phyloP scores from a whole-genome alignment of 441 rosid species.

The Bruguiera hainesii region DNA sequence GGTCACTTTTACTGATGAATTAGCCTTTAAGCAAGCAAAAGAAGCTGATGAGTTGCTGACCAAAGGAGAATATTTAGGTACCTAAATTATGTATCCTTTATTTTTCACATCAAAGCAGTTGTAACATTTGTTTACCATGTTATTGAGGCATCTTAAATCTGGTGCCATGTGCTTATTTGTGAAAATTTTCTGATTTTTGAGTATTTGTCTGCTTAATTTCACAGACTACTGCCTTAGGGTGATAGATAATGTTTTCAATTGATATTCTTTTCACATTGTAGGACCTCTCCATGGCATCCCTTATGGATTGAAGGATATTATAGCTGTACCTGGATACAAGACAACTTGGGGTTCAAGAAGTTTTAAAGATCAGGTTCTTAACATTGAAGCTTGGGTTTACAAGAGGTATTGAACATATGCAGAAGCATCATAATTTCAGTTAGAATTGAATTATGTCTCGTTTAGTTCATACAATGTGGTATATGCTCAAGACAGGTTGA shows the following conservation, averaged over 20 bases:
- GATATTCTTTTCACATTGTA: slow-evolving; percentile 11
- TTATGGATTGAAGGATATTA: slow-evolving; percentile 81
- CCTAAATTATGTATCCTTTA: not conserved
- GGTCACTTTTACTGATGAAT: slow-evolving; percentile 66
- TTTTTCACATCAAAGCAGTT: not conserved
- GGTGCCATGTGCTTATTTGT: not conserved
- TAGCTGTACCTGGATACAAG: slow-evolving; percentile 66
- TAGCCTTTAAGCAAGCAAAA: slow-evolving; percentile 81
- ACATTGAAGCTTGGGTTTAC: slow-evolving; percentile 86
- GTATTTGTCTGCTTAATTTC: too few relatives aligned
- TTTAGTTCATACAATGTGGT: not conserved
- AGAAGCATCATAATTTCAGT: not conserved
- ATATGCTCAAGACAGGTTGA: slow-evolving; percentile 38
- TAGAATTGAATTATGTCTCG: not conserved
- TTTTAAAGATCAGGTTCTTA: slow-evolving; percentile 69
- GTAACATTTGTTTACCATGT: not conserved
- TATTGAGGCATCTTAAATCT: not conserved
- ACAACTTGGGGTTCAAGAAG: slow-evolving; percentile 87
- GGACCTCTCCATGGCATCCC: slow-evolving; percentile 97
- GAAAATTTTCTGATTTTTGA: not conserved
- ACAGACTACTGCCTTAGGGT: not conserved
- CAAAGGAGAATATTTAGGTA: slow-evolving; percentile 78
- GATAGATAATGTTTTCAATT: not conserved
- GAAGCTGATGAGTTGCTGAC: slow-evolving; percentile 77
- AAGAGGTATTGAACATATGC: slow-evolving; percentile 40